Evolutionary conservation across 352 stramenopile genomes (phyloP), one percentile per base, ranked within the genome.

Genomic region (Phytopythium sindhum): DNA sequence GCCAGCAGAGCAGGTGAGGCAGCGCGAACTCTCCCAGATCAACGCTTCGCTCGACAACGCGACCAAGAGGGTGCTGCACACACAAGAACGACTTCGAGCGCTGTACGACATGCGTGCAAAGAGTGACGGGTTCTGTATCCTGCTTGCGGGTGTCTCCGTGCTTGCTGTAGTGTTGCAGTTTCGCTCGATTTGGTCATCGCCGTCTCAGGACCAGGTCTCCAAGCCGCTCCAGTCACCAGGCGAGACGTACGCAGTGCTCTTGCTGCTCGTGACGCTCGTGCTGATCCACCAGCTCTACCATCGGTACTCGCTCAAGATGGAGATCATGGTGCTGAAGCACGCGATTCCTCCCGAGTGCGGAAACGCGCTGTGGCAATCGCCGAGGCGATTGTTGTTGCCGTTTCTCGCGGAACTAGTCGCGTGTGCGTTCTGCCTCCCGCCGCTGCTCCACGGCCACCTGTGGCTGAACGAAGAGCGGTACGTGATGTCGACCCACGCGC

Each of bases 241-340:
- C 17, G 81, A 90, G 64, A 72, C 81, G 0, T 86, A 83, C 56
- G 69, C 64, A 9, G 69, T 74, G 26, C 57, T 88, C 19, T 50
- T 90, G 9, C 28, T 75, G 5, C 37, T 77, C n/a, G 62, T 88
- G n/a, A 86, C 81, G 17, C 24, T 73, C 12, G 24, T 62, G 42
- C 70, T 88, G 42, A 57, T 78, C 19, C 59, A 77, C 5, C 77
- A 88, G 52, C 33, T 90, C 2, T 67, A 77, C 31, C 67, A 71
- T 39, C 77, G 79, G 12, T 88, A 90, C 63, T 53, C 37, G 12
- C 10, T 88, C 42, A 86, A 88, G 57, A 73, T 78, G 67, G 69
- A 83, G 63, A 78, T 90, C 17, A 66, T 90, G 53, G 57, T 67
- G 48, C 55, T 90, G 11, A 70, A 77, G n/a, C 77, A 85, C 50